Base-by-base conservation (phyloP, 2,329 filamentous ascomycete species). In the Aspergillus pseudoterreus region DNA sequence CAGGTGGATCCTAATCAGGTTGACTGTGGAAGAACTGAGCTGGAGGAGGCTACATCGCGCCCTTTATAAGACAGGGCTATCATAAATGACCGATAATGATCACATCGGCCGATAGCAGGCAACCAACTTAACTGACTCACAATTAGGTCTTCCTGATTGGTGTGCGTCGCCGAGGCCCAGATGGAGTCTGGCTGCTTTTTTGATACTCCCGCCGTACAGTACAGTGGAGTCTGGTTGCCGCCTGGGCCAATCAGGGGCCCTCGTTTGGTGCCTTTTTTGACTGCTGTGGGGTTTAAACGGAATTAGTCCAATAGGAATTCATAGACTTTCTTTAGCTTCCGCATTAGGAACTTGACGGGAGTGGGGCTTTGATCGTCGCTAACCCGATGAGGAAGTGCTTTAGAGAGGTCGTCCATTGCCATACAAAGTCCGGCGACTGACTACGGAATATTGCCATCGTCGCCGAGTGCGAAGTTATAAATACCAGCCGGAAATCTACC, bases 301-400 rank as follows among this genome's bases (percentile, higher is more conserved):
- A 4, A 3, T 3, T 17, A 4, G 19, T 19, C 10, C 15, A 42
- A 42, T 21, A 12, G 19, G 11, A 12, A 42, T 35, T 17, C 38
- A 39, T 32, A 17, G 24, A 14, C 11, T 32, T 38, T 49, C 17
- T 30, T 33, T 39, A 43, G 11, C 52, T 55, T 56, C 62, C 54
- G 19, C 10, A 56, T 63, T 53, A 27, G 57, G 63, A 62, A 64
- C 60, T 60, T 64, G 54, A 44, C 6, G 17, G 58, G 54, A 62
- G 63, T 63, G 63, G 62, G 53, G 53, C 15, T 22, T 5, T 5
- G 17, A 39, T 32, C 42, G n/a, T 27, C 35, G 35, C 36, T 38
- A 11, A 11, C 6, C 19, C 3, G 38, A 42, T 14, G 19, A 21
- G 45, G 39, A 24, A 54, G 36, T 50, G 17, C 4, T 39, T n/a